These are phyloP conservation scores for Rhododendron henanense DNA, from an alignment of 148 eudicot species.

Conservation along the genomic window DNA sequence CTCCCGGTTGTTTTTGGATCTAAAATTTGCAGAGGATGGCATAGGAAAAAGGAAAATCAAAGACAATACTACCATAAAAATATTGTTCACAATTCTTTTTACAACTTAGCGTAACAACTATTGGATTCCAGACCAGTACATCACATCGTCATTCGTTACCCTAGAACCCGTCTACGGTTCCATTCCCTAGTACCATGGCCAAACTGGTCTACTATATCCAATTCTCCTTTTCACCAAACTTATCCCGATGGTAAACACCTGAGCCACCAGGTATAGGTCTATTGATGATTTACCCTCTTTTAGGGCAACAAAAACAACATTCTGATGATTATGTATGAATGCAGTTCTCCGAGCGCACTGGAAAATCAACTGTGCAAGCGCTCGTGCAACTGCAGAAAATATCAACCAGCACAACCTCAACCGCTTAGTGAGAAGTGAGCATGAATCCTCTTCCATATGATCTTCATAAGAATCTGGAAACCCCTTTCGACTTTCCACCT, in stretches of 20 bases:
- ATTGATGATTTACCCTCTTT: no score
- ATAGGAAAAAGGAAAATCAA: no score
- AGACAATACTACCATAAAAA: no score
- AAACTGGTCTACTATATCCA: no score
- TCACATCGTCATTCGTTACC: not conserved
- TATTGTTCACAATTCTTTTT: not conserved
- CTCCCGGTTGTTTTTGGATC: no score
- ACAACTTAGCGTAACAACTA: not conserved
- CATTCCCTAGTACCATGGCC: not conserved
- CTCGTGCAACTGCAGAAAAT: no score
- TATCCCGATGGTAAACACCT: not conserved
- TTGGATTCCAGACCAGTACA: not conserved
- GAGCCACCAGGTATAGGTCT: no score
- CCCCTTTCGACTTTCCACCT: not conserved
- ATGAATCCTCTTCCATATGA: not conserved
- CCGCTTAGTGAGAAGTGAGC: not conserved
- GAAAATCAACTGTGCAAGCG: no score
- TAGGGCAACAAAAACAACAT: no score
- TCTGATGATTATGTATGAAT: no score
- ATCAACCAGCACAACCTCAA: not conserved
- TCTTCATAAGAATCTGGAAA: not conserved
- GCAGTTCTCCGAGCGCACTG: no score
- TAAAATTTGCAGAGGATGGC: no score
- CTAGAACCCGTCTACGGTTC: not conserved
- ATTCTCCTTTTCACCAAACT: not conserved